Evolutionary conservation across 495 filamentous ascomycete species (phyloP).

Genomic region (Aspergillus mulundensis): DNA sequence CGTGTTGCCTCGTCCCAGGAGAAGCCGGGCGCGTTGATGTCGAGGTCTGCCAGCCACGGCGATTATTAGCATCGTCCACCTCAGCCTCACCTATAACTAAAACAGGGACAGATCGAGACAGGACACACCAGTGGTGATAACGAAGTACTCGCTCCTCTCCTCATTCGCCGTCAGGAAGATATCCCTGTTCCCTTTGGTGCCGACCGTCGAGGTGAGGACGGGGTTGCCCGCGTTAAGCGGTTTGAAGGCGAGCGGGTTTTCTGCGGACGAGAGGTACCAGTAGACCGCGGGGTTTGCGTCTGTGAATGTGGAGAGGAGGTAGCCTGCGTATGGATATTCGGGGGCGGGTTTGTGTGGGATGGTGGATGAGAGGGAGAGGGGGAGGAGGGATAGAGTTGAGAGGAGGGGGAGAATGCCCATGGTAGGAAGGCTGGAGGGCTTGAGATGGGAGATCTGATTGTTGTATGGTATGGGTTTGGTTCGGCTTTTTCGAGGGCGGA

Average conservation of each 20-base stretch:
- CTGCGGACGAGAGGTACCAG: constrained; percentile 8
- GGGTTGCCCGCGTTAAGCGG: constrained; percentile 9
- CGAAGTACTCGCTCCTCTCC: constrained; percentile 6
- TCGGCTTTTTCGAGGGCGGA: no score
- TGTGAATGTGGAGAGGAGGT: constrained; percentile 12
- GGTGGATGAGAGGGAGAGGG: background rate
- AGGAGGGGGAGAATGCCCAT: background rate
- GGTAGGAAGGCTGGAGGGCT: no score
- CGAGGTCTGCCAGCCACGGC: background rate
- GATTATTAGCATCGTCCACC: background rate
- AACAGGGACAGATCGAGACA: no score
- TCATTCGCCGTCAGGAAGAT: constrained; percentile 6
- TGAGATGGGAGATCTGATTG: no score
- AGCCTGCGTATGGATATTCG: constrained; percentile 1
- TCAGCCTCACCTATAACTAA: background rate
- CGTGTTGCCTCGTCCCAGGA: constrained; percentile 9
- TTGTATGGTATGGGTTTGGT: no score
- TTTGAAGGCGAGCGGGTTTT: constrained; percentile 2
- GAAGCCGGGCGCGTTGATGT: constrained; percentile 13
- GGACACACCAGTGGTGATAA: constrained; percentile 13
- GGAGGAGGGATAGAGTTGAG: background rate
- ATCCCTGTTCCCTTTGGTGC: background rate
- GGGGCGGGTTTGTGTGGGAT: background rate
- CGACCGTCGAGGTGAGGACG: constrained; percentile 3
- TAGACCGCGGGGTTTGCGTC: constrained; percentile 8